Evolutionary conservation across 768 basidiomycete genomes (phyloP).

Genomic region (Lactarius tabidus): DNA sequence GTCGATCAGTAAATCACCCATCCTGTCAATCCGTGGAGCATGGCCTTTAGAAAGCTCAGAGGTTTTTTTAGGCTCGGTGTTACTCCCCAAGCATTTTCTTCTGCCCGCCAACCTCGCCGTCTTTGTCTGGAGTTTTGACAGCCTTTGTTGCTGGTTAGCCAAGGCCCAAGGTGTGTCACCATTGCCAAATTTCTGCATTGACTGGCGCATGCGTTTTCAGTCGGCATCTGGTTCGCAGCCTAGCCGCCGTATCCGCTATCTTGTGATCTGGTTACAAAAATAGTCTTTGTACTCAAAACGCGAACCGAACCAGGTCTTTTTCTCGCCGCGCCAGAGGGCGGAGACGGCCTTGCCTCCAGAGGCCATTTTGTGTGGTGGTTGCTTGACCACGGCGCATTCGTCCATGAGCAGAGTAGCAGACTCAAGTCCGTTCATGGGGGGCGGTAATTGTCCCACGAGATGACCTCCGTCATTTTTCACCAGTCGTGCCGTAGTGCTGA

Average conservation of each 20-base stretch:
- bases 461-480: not conserved
- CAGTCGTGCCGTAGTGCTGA: not conserved
- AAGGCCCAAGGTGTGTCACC: not conserved
- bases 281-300: not conserved
- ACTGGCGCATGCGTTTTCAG: not conserved
- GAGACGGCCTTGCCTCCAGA: not conserved
- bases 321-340: too few species aligned
- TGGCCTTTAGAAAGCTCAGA: too few species aligned
- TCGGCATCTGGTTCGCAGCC: not conserved
- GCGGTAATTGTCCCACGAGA: constrained; percentile 3
- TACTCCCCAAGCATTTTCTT: too few species aligned
- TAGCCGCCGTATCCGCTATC: too few species aligned
- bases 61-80: too few species aligned
- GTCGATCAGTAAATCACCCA: too few species aligned
- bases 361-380: not conserved
- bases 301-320: not conserved
- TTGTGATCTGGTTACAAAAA: not conserved
- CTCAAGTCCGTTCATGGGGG: not conserved
- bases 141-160: not conserved
- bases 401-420: constrained; percentile 13
- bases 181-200: not conserved
- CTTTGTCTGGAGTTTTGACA: too few species aligned
- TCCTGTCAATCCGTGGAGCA: too few species aligned
- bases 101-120: too few species aligned
- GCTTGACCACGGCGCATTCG: constrained; percentile 8